phyloP scores from a whole-genome alignment of 345 rosid genomes.

The Reutealis trisperma region DNA sequence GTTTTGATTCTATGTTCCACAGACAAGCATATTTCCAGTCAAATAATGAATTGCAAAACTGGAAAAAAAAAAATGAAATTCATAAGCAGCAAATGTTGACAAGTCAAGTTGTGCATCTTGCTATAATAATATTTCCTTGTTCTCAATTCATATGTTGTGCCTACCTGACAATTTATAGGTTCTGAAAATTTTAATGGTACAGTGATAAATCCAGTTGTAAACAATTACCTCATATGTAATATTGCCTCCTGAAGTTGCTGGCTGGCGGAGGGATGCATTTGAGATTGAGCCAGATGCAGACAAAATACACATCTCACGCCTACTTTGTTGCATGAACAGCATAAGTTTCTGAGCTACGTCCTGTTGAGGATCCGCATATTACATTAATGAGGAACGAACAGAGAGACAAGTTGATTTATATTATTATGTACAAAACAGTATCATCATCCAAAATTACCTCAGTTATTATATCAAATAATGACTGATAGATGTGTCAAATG shows the following conservation, averaged over 20 bases:
- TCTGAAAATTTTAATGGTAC: background rate
- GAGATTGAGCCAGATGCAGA: constrained; percentile 90
- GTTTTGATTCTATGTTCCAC: background rate
- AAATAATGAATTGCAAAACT: background rate
- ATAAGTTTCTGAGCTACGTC: constrained; percentile 77
- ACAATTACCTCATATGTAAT: constrained; percentile 74
- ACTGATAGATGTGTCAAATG: background rate
- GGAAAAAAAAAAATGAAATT: background rate
- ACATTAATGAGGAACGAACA: constrained; percentile 16
- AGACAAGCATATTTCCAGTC: background rate
- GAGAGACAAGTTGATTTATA: constrained; percentile 4
- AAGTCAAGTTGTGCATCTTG: background rate
- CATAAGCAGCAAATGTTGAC: background rate
- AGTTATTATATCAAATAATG: background rate
- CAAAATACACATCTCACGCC: constrained; percentile 73
- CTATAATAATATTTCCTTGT: background rate
- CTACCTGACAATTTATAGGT: constrained; percentile 3
- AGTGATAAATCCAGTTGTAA: background rate
- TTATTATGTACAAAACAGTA: background rate
- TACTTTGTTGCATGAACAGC: constrained; percentile 72
- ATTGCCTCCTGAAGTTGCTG: constrained; percentile 75
- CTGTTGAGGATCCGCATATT: constrained; percentile 45
- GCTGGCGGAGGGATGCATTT: constrained; percentile 77
- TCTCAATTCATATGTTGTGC: background rate
- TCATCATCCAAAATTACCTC: background rate